A percentile compares a stretch with the other conserved stretches of the same genome.
These are phyloP conservation scores for Melaleuca alternifolia DNA, from an alignment of 345 rosid species.

Conservation along the genomic window DNA sequence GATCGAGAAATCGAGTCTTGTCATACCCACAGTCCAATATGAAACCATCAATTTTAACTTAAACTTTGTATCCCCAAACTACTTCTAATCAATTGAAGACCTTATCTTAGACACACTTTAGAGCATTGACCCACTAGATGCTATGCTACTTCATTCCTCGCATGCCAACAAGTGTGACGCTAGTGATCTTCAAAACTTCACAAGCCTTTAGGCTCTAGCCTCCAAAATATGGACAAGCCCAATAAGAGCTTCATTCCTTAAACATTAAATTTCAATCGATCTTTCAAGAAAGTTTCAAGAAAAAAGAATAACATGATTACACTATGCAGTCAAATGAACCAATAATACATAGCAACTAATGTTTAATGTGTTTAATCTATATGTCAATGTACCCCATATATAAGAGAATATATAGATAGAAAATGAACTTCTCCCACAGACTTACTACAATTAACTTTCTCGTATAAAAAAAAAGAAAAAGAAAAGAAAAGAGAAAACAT, in stretches of 20 bases:
- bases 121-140: too few relatives aligned
- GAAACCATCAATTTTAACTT: too few relatives aligned
- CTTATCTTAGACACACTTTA: too few relatives aligned
- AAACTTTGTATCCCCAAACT: too few relatives aligned
- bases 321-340: background rate
- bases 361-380: too few relatives aligned
- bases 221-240: background rate
- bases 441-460: background rate
- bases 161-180: background rate
- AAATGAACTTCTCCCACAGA: background rate
- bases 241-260: background rate
- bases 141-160: background rate
- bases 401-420: background rate
- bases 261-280: background rate
- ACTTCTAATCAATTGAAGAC: too few relatives aligned
- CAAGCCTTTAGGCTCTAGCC: background rate
- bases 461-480: too few relatives aligned
- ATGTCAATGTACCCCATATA: too few relatives aligned
- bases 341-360: background rate
- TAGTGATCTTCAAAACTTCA: background rate
- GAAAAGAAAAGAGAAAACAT: too few relatives aligned
- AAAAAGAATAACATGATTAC: background rate
- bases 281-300: background rate
- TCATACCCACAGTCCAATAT: too few relatives aligned
- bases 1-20: too few relatives aligned